Evolutionary conservation across 2,329 filamentous ascomycete genomes (phyloP), one percentile per base, ranked within the genome.

Genomic region (Botrytis tulipae): DNA sequence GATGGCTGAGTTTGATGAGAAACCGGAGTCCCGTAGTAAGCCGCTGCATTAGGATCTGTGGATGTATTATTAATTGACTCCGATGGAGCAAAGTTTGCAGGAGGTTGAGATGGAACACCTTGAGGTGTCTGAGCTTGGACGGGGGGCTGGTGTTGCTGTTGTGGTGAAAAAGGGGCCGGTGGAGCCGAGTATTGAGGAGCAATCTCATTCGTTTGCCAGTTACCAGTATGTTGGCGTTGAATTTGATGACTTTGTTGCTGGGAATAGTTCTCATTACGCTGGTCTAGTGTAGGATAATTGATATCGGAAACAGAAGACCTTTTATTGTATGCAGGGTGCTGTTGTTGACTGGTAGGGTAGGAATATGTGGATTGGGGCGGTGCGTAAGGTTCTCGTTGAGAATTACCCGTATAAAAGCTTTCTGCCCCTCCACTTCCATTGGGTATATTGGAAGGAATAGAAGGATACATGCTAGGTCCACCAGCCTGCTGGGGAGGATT

Each of bases 361-460:
- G 82, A 81, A 75, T 90, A 91, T 54, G 84, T 82, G 29, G 86
- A 84, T 70, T 87, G 87, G 18, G 86, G 84, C 63, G 84, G 80
- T 18, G 81, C 82, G 76, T 88, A 87, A 8, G 85, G 80, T 86
- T 82, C 85, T 76, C 82, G 81, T 68, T 82, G 84, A 60, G 88
- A 84, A 77, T 91, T 92, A 51, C 89, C 89, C 22, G 90, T 93
- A 81, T 98, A 98, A 81, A 92, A 98, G 82, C 86, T 95, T 80
- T 98, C 95, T 16, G 90, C 90, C 1, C 87, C 87, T 18, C 86
- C 85, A 40, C 84, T 82, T 37, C 79, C 81, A 75, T 79, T 83
- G 20, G 87, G 82, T 18, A 85, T 82, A 74, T 86, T 86, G 12
- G 88, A 82, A 37, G 90, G 86, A 72, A 97, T 87, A 6, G 89